Base-by-base conservation (phyloP, 2,329 filamentous ascomycete genomes). In the Verticillium isaacii region DNA sequence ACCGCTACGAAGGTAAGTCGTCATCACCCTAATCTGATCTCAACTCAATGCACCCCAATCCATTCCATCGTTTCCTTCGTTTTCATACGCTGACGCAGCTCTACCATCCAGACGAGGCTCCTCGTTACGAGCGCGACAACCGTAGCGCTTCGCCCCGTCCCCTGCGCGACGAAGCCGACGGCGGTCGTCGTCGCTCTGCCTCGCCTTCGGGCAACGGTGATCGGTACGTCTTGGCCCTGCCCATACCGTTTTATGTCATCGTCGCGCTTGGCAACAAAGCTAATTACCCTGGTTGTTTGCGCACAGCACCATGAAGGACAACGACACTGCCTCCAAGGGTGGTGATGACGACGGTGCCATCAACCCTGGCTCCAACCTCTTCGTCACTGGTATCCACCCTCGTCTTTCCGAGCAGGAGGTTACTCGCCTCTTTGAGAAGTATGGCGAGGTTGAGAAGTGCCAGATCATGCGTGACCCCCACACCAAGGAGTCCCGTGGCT, bases 381-480 rank as follows among this genome's bases (percentile, higher is more conserved):
- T 99, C 77, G 95, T 99, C 68, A 99, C 95, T 66, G 95, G 95
- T 70, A 99, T 99, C 68, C 93, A 98, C 76, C 95, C 95, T 62
- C 91, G 91, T 71, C 86, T 99, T 68, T 89, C 86, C 57, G 95
- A 99, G 77, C 85, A 89, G 17, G 95, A 98, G 74, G 92, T 99
- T 65, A 90, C 91, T 60, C 93, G 93, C 75, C 89, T 99, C 68
- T 99, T 99, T 73, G 93, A 97, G 80, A 99, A 98, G 80, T 98
- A 98, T 72, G 95, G 95, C 69, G 93, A 97, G 74, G 95, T 99
- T 59, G 94, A 98, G 81, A 98, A 96, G 80, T 98, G 94, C 82
- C 96, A 97, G 77, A 99, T 99, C 81, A 99, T 99, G 95, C 88
- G 94, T 73, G 95, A 99, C 74, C 95, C 95, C 65, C 95, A 99